These are phyloP conservation scores for Glomus cerebriforme DNA, from an alignment of 192 early-diverging fungal genomes.

Conservation along the genomic window DNA sequence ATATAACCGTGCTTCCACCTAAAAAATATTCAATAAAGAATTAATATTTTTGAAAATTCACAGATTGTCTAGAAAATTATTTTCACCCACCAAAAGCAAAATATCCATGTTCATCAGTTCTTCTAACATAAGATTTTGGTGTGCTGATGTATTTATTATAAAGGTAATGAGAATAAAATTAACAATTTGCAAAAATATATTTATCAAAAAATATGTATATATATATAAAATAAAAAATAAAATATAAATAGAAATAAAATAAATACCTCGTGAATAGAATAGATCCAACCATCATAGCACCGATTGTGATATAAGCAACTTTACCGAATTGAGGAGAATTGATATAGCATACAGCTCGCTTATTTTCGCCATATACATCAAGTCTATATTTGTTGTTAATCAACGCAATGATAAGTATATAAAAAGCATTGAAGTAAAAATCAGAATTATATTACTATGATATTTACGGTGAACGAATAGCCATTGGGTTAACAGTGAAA, in stretches of 20 bases:
- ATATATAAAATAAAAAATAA: neutral
- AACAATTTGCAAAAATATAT: neutral
- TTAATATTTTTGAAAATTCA: neutral
- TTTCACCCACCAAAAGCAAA: slow-evolving; percentile 69
- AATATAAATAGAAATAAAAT: no score
- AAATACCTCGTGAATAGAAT: slow-evolving; percentile 60
- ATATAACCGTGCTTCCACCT: slow-evolving; percentile 69
- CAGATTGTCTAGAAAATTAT: neutral
- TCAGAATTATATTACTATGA: neutral
- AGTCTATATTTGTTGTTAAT: slow-evolving; percentile 31
- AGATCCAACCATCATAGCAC: slow-evolving; percentile 87
- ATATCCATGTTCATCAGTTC: slow-evolving; percentile 81
- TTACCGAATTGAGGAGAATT: slow-evolving; percentile 66
- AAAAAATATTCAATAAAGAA: neutral
- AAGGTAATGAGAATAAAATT: neutral
- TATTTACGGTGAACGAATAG: slow-evolving; percentile 56
- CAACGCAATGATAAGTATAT: neutral
- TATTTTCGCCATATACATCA: slow-evolving; percentile 84
- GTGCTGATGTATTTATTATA: slow-evolving; percentile 5
- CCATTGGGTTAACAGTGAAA: slow-evolving; percentile 87
- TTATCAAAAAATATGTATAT: neutral
- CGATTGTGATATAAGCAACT: slow-evolving; percentile 70
- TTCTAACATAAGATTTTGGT: slow-evolving; percentile 42
- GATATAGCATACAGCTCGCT: slow-evolving; percentile 64
- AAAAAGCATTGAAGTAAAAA: neutral